Conservation (phyloP, 768 basidiomycete species). For the Mycena rosella region DNA sequence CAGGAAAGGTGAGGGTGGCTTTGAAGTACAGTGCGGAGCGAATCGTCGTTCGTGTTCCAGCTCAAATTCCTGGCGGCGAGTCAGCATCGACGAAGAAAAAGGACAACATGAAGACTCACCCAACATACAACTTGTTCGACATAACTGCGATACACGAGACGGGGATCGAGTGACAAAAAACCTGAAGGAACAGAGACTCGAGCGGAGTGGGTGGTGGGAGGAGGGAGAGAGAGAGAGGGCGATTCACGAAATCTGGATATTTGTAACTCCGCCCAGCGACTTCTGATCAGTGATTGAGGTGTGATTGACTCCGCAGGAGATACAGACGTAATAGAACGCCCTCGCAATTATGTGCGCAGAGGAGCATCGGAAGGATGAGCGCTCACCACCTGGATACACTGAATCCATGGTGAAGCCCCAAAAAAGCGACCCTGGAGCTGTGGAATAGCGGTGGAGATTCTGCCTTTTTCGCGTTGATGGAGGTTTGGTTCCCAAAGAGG, state of each 20-base stretch:
- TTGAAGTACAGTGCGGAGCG: slow-evolving; percentile 70
- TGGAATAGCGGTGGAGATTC: not conserved
- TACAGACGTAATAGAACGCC: not conserved
- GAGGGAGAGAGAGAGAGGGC: not conserved
- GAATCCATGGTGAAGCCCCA: not conserved
- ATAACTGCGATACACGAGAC: slow-evolving; percentile 20
- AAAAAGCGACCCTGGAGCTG: not conserved
- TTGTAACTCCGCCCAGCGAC: slow-evolving; percentile 23
- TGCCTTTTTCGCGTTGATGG: not conserved
- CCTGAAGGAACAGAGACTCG: slow-evolving; percentile 18
- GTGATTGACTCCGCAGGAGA: not conserved
- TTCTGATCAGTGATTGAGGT: not conserved
- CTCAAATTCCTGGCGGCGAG: slow-evolving; percentile 82
- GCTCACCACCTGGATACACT: not conserved
- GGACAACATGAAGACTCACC: slow-evolving; percentile 12
- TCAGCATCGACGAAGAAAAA: not conserved
- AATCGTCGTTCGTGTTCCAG: slow-evolving; percentile 96
- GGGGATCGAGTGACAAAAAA: slow-evolving; percentile 1
- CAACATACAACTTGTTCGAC: slow-evolving; percentile 35
- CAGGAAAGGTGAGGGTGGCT: slow-evolving; percentile 34
- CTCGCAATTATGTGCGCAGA: not conserved
- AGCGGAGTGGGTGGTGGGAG: slow-evolving; percentile 10
- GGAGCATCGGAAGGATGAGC: not conserved
- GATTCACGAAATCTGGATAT: not conserved
- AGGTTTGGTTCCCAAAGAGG: slow-evolving; percentile 23